Conservation (phyloP, 257 asterid genomes). For the Primulina huaijiensis region DNA sequence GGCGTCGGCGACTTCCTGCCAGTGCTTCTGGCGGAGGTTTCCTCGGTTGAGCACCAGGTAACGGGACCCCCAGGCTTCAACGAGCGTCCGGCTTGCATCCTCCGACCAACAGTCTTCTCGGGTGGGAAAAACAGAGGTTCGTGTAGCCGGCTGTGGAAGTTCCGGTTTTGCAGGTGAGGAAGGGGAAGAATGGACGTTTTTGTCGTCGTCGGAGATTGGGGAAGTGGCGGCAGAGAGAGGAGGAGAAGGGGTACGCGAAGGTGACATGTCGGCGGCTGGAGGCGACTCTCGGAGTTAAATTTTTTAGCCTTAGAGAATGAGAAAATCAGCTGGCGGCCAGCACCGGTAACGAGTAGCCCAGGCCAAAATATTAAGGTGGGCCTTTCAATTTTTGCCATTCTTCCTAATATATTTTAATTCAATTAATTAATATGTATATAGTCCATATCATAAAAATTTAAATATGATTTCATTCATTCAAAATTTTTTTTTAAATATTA, state of each 20-base stretch:
- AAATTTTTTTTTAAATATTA: no score
- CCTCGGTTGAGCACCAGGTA: conserved; percentile 76
- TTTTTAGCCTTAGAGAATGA: neutral
- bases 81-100: conserved; percentile 74
- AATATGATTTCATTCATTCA: no score
- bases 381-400: neutral
- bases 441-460: no score
- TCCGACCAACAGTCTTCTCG: conserved; percentile 96
- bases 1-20: conserved; percentile 89
- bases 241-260: conserved; percentile 34
- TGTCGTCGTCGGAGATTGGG: conserved; percentile 29
- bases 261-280: conserved; percentile 39
- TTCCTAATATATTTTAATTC: neutral
- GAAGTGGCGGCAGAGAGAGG: conserved; percentile 34
- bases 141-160: conserved; percentile 29
- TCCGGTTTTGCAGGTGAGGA: conserved; percentile 25
- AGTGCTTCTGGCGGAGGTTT: conserved; percentile 82
- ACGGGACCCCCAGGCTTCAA: conserved; percentile 81
- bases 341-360: neutral
- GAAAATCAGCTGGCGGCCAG: neutral
- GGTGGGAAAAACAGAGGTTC: conserved; percentile 46
- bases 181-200: conserved; percentile 23
- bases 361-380: neutral
- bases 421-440: no score
- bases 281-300: conserved; percentile 18